Percentiles rank a stretch among this genome's conserved stretches.
Conservation (phyloP, 2,329 filamentous ascomycete genomes). For the Colletotrichum theobromicola region DNA sequence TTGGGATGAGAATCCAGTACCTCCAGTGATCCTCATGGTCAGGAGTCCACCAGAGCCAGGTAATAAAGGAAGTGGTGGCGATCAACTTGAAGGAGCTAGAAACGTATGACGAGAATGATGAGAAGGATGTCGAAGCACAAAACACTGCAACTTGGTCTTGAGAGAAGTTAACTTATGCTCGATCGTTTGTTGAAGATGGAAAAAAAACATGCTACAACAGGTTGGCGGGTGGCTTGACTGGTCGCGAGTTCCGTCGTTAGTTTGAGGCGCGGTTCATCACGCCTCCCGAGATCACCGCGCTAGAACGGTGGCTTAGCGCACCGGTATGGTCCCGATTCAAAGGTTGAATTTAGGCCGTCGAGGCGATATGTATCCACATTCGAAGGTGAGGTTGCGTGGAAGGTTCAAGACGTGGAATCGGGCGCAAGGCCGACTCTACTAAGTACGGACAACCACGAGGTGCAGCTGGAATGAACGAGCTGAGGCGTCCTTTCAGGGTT, state of each 20-base stretch:
- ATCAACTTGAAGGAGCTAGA: not conserved
- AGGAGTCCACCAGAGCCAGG: not conserved
- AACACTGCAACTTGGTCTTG: too few relatives aligned
- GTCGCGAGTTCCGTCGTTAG: not conserved
- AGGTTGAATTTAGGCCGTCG: not conserved
- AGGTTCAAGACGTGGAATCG: too few relatives aligned
- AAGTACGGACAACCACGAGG: too few relatives aligned
- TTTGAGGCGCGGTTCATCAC: not conserved
- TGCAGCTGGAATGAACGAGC: not conserved
- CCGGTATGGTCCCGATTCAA: not conserved
- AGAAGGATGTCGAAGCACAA: too few relatives aligned
- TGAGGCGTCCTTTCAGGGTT: not conserved
- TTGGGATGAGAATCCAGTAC: not conserved
- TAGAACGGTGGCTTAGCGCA: slow-evolving; percentile 7
- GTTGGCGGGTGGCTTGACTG: not conserved
- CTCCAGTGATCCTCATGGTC: not conserved
- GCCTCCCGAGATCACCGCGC: not conserved
- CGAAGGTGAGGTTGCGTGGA: not conserved
- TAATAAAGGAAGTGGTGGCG: not conserved
- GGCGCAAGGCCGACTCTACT: too few relatives aligned
- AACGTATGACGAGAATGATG: not conserved
- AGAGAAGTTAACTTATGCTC: too few relatives aligned
- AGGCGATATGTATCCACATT: not conserved
- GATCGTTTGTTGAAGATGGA: too few relatives aligned
- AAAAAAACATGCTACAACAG: too few relatives aligned